Evolutionary conservation across 106 monocot genomes (phyloP).

Genomic region (Triglochin maritima): DNA sequence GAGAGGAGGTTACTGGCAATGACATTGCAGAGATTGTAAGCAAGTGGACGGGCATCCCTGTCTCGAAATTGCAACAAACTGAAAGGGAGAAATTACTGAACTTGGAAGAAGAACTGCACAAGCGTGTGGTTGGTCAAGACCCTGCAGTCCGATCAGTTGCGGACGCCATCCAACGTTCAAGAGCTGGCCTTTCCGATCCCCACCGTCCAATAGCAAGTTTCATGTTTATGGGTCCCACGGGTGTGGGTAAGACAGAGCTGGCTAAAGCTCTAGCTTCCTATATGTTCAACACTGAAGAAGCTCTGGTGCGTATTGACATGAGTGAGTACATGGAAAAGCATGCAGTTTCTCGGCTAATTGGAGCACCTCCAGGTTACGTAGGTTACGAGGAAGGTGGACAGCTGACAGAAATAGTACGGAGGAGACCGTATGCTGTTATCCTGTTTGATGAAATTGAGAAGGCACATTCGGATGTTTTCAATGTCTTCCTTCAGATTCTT

Average conservation of each 20-base stretch:
- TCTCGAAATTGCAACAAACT: conserved; percentile 93
- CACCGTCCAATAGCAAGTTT: conserved; percentile 97
- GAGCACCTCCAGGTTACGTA: conserved; percentile 95
- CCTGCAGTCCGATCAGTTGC: conserved; percentile 86
- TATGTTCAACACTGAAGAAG: conserved; percentile 98
- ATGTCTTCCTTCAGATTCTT: conserved; percentile 93
- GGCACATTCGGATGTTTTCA: conserved; percentile 95
- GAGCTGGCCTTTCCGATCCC: conserved; percentile 92
- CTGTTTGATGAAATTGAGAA: conserved; percentile 99
- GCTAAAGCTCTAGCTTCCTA: conserved; percentile 91
- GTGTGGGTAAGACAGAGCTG: conserved; percentile 94
- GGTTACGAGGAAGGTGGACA: conserved; percentile 99
- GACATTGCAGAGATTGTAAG: conserved; percentile 98
- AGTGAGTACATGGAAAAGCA: conserved; percentile 99
- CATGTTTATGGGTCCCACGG: conserved; percentile 99
- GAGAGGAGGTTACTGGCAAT: conserved; percentile 84
- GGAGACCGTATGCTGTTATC: conserved; percentile 85
- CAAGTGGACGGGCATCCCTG: conserved; percentile 98
- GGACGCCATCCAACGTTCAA: conserved; percentile 91
- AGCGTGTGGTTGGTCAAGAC: conserved; percentile 88
- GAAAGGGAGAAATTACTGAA: conserved; percentile 88
- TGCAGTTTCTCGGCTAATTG: conserved; percentile 91
- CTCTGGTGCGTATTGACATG: conserved; percentile 97
- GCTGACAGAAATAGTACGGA: conserved; percentile 70
- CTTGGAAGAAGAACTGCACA: conserved; percentile 92